Conservation (phyloP, 2,329 filamentous ascomycete genomes). For the Colletotrichum chrysophilum region DNA sequence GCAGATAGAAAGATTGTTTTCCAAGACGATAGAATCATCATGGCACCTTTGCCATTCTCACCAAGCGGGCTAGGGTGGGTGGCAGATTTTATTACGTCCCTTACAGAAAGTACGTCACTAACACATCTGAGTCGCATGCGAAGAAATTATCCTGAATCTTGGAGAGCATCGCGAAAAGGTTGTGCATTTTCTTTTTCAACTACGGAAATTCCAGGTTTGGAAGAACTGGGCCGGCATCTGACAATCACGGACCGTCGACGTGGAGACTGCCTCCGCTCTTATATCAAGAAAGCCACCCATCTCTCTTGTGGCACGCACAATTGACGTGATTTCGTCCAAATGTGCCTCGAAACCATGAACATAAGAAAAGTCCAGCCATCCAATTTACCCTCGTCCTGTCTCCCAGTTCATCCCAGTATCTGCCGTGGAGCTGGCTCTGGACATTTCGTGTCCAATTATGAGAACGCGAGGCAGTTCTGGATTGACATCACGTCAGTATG, state of each 20-base stretch:
- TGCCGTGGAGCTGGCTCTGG: not conserved
- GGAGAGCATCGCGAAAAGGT: not conserved
- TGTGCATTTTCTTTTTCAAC: not conserved
- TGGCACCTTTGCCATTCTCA: not conserved
- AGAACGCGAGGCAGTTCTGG: not conserved
- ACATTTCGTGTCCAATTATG: not conserved
- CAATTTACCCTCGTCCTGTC: not conserved
- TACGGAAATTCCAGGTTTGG: not conserved
- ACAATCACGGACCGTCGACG: not conserved
- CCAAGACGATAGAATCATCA: not conserved
- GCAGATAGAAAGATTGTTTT: too few relatives aligned
- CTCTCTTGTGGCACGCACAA: not conserved
- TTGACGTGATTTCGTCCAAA: not conserved
- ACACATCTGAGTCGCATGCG: not conserved
- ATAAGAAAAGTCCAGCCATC: not conserved
- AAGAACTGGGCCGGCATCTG: not conserved
- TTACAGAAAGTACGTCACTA: not conserved
- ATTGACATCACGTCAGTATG: not conserved
- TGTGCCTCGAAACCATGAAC: not conserved
- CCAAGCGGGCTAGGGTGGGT: not conserved
- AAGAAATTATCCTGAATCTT: not conserved
- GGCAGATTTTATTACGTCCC: not conserved
- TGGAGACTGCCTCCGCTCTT: not conserved
- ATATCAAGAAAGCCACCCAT: not conserved
- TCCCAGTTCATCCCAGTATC: not conserved